Evolutionary conservation across 2,329 filamentous ascomycete species (phyloP).

Genomic region (Intubia oerlemansii): DNA sequence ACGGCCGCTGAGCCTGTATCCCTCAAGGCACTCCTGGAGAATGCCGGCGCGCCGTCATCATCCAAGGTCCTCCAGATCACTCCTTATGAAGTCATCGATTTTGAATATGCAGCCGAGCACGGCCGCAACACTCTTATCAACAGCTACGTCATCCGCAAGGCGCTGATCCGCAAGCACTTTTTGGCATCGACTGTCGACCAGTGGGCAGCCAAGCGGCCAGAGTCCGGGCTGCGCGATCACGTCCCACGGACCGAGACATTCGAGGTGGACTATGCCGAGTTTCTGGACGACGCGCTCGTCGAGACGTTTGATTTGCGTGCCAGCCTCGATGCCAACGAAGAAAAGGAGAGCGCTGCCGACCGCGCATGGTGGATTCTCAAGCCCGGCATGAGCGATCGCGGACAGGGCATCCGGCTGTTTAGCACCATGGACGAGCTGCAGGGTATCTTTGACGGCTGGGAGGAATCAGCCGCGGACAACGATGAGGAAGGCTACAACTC

Average conservation of each 20-base stretch:
- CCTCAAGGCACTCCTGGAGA: constrained; percentile 16
- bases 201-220: constrained; percentile 70
- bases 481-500: constrained; percentile 44
- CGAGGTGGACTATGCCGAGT: constrained; percentile 92
- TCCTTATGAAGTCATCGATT: constrained; percentile 75
- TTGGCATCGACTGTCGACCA: constrained; percentile 63
- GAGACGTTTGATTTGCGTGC: constrained; percentile 77
- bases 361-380: constrained; percentile 96
- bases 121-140: constrained; percentile 49
- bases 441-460: constrained; percentile 80
- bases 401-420: constrained; percentile 82
- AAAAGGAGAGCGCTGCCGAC: constrained; percentile 11
- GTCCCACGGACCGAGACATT: constrained; percentile 68
- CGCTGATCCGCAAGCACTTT: constrained; percentile 90
- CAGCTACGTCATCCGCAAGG: constrained; percentile 89
- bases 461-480: constrained; percentile 41
- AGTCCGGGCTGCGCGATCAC: constrained; percentile 43
- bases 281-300: constrained; percentile 77
- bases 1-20: constrained; percentile 12
- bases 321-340: constrained; percentile 45
- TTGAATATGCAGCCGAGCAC: constrained; percentile 47
- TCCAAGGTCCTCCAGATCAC: constrained; percentile 50
- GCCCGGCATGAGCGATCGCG: constrained; percentile 90
- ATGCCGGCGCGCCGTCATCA: not conserved
- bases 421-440: constrained; percentile 68